Conservation (phyloP, 2,329 filamentous ascomycete species). For the Colletotrichum graminicola region DNA sequence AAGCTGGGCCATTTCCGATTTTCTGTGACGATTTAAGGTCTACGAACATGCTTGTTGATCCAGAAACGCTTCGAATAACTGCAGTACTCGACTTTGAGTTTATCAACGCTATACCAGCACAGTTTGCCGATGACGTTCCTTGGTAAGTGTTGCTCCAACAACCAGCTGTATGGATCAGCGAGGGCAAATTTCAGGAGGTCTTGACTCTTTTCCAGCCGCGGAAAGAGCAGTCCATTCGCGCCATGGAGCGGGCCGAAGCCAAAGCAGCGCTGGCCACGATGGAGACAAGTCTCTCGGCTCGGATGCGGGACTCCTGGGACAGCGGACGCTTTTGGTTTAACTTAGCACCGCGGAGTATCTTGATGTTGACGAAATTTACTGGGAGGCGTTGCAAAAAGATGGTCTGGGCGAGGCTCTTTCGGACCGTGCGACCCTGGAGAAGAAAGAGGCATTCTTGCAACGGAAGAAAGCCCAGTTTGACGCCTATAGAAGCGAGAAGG, state of each 20-base stretch:
- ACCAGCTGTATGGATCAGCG: slow-evolving; percentile 46
- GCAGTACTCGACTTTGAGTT: slow-evolving; percentile 57
- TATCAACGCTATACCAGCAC: slow-evolving; percentile 55
- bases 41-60: slow-evolving; percentile 55
- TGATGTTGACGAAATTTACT: slow-evolving; percentile 53
- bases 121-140: slow-evolving; percentile 54
- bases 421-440: too few relatives aligned
- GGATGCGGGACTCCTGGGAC: slow-evolving; percentile 53
- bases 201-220: slow-evolving; percentile 48
- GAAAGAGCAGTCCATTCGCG: slow-evolving; percentile 53
- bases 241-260: slow-evolving; percentile 48
- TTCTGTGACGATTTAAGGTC: slow-evolving; percentile 57
- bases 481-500: background rate
- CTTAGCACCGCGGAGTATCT: slow-evolving; percentile 52
- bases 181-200: slow-evolving; percentile 44
- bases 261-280: background rate
- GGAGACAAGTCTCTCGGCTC: slow-evolving; percentile 41
- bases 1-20: slow-evolving; percentile 52
- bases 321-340: slow-evolving; percentile 54
- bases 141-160: slow-evolving; percentile 54
- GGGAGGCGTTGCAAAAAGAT: slow-evolving; percentile 45
- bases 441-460: slow-evolving; percentile 4
- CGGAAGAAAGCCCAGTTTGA: slow-evolving; percentile 1
- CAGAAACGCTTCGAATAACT: slow-evolving; percentile 51
- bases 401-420: background rate